A percentile compares a stretch with the other conserved stretches of the same genome.
phyloP scores from a whole-genome alignment of 2,329 filamentous ascomycete genomes.

The Xylariaceae sp. region DNA sequence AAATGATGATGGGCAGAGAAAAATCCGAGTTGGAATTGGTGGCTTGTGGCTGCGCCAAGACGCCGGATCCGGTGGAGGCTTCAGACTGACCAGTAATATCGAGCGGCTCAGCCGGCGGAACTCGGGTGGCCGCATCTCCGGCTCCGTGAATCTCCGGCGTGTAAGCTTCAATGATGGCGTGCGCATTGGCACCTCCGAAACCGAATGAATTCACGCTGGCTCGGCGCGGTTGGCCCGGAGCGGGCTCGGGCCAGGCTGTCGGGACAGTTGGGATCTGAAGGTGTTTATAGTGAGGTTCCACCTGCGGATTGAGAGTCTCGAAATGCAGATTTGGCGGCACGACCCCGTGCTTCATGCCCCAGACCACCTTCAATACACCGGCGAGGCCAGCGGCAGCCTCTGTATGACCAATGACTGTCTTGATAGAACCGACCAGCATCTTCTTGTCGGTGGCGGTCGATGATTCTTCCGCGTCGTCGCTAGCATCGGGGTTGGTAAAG shows the following conservation, averaged over 20 bases:
- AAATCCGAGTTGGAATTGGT: constrained; percentile 10
- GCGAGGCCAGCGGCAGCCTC: constrained; percentile 49
- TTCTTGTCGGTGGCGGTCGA: constrained; percentile 11
- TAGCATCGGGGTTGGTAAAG: constrained; percentile 25
- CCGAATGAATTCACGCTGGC: constrained; percentile 46
- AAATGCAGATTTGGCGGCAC: constrained; percentile 45
- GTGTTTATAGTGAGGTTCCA: constrained; percentile 36
- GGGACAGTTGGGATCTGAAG: constrained; percentile 35
- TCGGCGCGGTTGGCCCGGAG: constrained; percentile 37
- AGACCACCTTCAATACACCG: constrained; percentile 43
- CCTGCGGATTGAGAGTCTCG: constrained; percentile 37
- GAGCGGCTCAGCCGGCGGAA: not conserved
- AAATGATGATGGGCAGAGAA: constrained; percentile 36
- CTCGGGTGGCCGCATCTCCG: constrained; percentile 2
- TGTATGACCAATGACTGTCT: constrained; percentile 46
- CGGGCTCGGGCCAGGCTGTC: constrained; percentile 35
- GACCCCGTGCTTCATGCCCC: constrained; percentile 38
- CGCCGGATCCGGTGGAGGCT: constrained; percentile 2
- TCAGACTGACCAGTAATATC: not conserved
- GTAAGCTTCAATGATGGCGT: constrained; percentile 42
- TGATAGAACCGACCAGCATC: constrained; percentile 41
- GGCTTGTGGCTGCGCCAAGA: constrained; percentile 13
- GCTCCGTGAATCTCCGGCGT: constrained; percentile 32
- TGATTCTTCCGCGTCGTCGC: constrained; percentile 2
- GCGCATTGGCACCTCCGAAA: constrained; percentile 43